phyloP scores from a whole-genome alignment of 2,329 filamentous ascomycete species.

The Pleomassaria siparia region DNA sequence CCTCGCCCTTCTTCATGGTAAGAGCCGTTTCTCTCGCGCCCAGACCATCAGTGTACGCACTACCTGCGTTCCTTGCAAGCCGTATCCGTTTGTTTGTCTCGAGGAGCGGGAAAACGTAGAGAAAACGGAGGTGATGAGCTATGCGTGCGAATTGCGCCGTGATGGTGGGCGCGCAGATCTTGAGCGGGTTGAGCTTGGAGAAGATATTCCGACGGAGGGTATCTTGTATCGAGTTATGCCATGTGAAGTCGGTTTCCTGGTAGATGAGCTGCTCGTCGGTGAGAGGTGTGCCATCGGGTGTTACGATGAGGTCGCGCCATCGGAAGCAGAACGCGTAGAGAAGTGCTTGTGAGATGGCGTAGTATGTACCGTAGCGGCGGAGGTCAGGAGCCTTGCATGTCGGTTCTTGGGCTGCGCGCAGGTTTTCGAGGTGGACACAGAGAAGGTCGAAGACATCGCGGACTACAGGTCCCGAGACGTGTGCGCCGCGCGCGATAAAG shows the following conservation, averaged over 20 bases:
- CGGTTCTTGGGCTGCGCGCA: slow-evolving; percentile 71
- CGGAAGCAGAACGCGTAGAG: slow-evolving; percentile 98
- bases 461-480: slow-evolving; percentile 75
- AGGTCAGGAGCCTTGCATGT: slow-evolving; percentile 82
- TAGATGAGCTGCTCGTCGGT: slow-evolving; percentile 57
- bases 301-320: slow-evolving; percentile 83
- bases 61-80: slow-evolving; percentile 68
- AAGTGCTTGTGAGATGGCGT: slow-evolving; percentile 82
- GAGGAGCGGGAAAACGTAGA: slow-evolving; percentile 85
- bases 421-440: slow-evolving; percentile 72
- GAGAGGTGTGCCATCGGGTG: slow-evolving; percentile 47
- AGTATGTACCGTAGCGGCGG: slow-evolving; percentile 80
- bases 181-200: slow-evolving; percentile 89
- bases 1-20: slow-evolving; percentile 65
- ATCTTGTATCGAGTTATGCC: slow-evolving; percentile 74
- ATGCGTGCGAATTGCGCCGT: slow-evolving; percentile 90
- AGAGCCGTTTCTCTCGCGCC: slow-evolving; percentile 58
- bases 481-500: slow-evolving; percentile 87
- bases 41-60: slow-evolving; percentile 47
- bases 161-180: slow-evolving; percentile 88
- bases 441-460: slow-evolving; percentile 80
- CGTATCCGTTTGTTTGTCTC: slow-evolving; percentile 91
- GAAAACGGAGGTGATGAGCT: slow-evolving; percentile 78
- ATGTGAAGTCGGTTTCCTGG: slow-evolving; percentile 73
- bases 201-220: slow-evolving; percentile 77